phyloP scores from a whole-genome alignment of 495 filamentous ascomycete genomes.

The Darksidea phi region DNA sequence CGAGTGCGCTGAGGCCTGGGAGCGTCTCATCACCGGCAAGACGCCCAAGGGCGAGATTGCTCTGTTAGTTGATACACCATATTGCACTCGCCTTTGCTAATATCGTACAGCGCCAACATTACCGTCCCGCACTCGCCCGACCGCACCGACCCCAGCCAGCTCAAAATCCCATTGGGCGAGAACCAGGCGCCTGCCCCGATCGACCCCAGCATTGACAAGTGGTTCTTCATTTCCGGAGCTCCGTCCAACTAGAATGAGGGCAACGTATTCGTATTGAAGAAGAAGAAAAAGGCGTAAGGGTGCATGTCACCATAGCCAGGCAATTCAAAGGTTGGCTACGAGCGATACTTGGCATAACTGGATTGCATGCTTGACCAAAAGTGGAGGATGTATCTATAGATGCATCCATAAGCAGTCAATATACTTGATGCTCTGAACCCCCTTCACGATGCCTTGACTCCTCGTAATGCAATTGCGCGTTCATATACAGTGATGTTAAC shows the following conservation, averaged over 20 bases:
- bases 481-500: neutral
- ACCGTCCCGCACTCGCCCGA: constrained; percentile 67
- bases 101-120: constrained; percentile 65
- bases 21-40: constrained; percentile 90
- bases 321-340: too few species aligned
- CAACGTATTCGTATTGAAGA: neutral
- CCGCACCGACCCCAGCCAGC: constrained; percentile 60
- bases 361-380: too few species aligned
- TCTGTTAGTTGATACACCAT: constrained; percentile 60
- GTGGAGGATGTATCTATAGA: too few species aligned
- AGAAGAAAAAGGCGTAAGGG: neutral
- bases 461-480: neutral
- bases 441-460: constrained; percentile 22
- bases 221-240: constrained; percentile 99
- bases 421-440: neutral
- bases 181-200: constrained; percentile 82
- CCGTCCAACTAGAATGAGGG: constrained; percentile 47
- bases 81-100: neutral
- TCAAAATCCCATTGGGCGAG: constrained; percentile 72
- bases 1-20: constrained; percentile 96
- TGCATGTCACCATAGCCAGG: too few species aligned
- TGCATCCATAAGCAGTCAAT: too few species aligned
- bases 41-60: constrained; percentile 70
- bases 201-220: constrained; percentile 97
- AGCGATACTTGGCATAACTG: too few species aligned